Evolutionary conservation across 108 stramenopile species (phyloP).

Genomic region (Cylindrotheca fusiformis): DNA sequence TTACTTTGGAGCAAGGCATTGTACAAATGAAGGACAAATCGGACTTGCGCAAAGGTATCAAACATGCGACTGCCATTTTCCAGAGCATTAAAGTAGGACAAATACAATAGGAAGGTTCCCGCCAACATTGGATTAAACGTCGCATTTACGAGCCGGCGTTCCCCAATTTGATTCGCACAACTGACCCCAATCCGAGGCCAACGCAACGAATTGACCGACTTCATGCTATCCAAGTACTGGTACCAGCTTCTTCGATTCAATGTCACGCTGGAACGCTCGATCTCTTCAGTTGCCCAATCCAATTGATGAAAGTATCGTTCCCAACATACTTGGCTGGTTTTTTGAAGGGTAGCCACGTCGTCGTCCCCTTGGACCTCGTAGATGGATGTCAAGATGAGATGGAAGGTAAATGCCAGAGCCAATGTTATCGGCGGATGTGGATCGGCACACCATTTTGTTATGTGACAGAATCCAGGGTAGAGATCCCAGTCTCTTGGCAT

Average conservation of each 20-base stretch:
- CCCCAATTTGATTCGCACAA: not conserved
- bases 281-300: not conserved
- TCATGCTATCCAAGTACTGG: not conserved
- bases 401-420: not conserved
- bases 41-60: conserved; percentile 43
- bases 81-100: conserved; percentile 38
- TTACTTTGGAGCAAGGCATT: conserved; percentile 39
- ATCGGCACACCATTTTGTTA: not conserved
- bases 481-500: not conserved
- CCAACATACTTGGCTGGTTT: not conserved
- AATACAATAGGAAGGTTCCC: conserved; percentile 29
- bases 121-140: conserved; percentile 55
- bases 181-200: not conserved
- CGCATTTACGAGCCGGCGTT: not conserved
- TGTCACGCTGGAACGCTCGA: not conserved
- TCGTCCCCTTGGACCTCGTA: not conserved
- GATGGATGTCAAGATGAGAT: not conserved
- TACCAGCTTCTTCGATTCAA: not conserved
- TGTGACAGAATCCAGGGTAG: not conserved
- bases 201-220: not conserved
- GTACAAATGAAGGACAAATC: conserved; percentile 44
- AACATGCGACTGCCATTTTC: conserved; percentile 37
- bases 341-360: not conserved
- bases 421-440: not conserved
- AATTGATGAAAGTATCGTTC: not conserved